phyloP scores from a whole-genome alignment of 2,329 filamentous ascomycete genomes.

The Rhynchosporium secalis region DNA sequence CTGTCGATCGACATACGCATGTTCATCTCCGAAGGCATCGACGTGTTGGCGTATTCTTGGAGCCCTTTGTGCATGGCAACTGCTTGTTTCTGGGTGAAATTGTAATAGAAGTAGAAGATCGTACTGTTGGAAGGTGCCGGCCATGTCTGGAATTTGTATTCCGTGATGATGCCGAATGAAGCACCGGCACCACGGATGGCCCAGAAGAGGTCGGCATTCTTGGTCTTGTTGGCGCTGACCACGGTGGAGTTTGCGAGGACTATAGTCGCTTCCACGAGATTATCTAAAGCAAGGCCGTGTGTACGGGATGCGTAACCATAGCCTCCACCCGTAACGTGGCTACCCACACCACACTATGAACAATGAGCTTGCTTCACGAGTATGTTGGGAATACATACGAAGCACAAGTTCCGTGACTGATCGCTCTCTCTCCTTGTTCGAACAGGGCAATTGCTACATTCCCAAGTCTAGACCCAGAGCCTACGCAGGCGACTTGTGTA shows the following conservation, averaged over 20 bases:
- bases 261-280: constrained; percentile 22
- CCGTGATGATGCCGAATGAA: constrained; percentile 40
- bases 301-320: constrained; percentile 30
- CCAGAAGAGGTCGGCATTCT: constrained; percentile 51
- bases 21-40: constrained; percentile 27
- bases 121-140: constrained; percentile 46
- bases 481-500: constrained; percentile 38
- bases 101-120: constrained; percentile 22
- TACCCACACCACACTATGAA: constrained; percentile 24
- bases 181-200: constrained; percentile 40
- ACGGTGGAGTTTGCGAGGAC: constrained; percentile 26
- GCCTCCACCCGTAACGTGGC: constrained; percentile 26
- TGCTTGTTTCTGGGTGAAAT: constrained; percentile 14
- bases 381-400: constrained; percentile 25
- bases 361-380: neutral
- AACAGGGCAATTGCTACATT: constrained; percentile 44
- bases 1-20: constrained; percentile 21
- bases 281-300: constrained; percentile 25
- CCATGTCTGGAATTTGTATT: constrained; percentile 47
- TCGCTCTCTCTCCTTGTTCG: constrained; percentile 39
- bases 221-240: constrained; percentile 43
- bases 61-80: constrained; percentile 12
- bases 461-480: constrained; percentile 46
- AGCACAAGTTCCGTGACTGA: constrained; percentile 49
- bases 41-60: constrained; percentile 27